phyloP scores from a whole-genome alignment of 176 grass and related monocot species.

The Rhipidocladum racemiflorum region DNA sequence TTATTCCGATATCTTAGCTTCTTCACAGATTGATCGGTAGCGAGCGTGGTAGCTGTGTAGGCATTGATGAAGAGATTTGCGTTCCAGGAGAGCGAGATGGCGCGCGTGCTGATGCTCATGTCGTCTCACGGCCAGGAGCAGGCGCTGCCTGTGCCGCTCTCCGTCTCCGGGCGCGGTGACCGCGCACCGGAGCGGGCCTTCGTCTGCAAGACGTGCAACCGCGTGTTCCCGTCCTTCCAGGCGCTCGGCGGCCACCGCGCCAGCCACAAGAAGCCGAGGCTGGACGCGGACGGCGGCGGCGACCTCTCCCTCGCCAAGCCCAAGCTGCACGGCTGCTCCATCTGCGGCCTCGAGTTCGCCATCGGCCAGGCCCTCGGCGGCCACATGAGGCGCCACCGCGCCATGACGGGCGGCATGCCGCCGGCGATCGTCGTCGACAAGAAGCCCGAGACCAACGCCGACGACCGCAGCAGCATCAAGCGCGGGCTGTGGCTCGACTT shows the following conservation, averaged over 20 bases:
- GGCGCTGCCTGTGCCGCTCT: not conserved
- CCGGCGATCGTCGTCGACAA: conserved; percentile 22
- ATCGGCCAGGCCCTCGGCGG: conserved; percentile 67
- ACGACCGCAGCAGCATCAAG: not conserved
- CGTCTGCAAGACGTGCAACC: conserved; percentile 95
- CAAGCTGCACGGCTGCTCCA: conserved; percentile 60
- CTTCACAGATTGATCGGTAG: not conserved
- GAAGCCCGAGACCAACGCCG: not conserved
- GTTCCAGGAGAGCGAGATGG: conserved; percentile 46
- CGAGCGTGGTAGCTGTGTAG: not conserved
- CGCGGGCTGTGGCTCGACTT: conserved; percentile 43
- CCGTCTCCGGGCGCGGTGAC: not conserved
- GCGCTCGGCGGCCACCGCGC: conserved; percentile 98
- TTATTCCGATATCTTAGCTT: conserved; percentile 7
- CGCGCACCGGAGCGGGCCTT: conserved; percentile 41
- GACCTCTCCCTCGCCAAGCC: conserved; percentile 33
- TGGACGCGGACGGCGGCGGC: conserved; percentile 34
- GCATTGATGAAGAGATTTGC: conserved; percentile 34
- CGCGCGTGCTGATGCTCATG: conserved; percentile 53
- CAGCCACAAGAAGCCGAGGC: conserved; percentile 87
- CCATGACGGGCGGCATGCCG: conserved; percentile 3
- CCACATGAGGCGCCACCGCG: conserved; percentile 71
- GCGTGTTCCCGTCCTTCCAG: conserved; percentile 80
- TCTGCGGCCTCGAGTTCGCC: conserved; percentile 68
- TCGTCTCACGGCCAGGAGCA: conserved; percentile 49